Conservation (phyloP, 805 yeast species). For the Pichia rugopelliculosa region DNA sequence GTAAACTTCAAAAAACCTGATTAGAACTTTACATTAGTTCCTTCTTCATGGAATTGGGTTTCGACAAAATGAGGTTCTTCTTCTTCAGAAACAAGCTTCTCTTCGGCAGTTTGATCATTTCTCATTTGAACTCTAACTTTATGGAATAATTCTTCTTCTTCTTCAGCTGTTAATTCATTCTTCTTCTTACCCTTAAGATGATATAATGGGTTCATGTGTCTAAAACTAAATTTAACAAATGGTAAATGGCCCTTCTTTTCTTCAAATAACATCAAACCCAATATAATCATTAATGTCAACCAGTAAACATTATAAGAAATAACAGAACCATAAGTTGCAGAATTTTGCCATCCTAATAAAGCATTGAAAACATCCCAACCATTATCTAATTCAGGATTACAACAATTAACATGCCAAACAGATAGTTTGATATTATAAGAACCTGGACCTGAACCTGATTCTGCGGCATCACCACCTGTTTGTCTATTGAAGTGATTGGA, state of each 20-base stretch:
- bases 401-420: slow-evolving; percentile 97
- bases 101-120: background rate
- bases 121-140: slow-evolving; percentile 28
- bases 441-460: slow-evolving; percentile 90
- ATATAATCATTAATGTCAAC: slow-evolving; percentile 52
- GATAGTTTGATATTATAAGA: slow-evolving; percentile 72
- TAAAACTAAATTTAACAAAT: slow-evolving; percentile 40
- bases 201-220: slow-evolving; percentile 64
- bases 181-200: slow-evolving; percentile 63
- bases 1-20: background rate
- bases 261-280: slow-evolving; percentile 65
- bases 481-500: slow-evolving; percentile 50
- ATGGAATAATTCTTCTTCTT: slow-evolving; percentile 45
- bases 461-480: slow-evolving; percentile 95
- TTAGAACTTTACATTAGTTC: too few relatives aligned
- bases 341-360: slow-evolving; percentile 92
- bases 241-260: slow-evolving; percentile 83
- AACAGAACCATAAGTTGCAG: slow-evolving; percentile 91
- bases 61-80: background rate
- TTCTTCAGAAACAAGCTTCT: background rate
- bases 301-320: slow-evolving; percentile 85
- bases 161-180: slow-evolving; percentile 43
- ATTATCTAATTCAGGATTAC: slow-evolving; percentile 83
- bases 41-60: too few relatives aligned
- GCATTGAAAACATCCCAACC: slow-evolving; percentile 99